Evolutionary conservation across 169 alveolate species (phyloP).

Genomic region (Babesia sp.): DNA sequence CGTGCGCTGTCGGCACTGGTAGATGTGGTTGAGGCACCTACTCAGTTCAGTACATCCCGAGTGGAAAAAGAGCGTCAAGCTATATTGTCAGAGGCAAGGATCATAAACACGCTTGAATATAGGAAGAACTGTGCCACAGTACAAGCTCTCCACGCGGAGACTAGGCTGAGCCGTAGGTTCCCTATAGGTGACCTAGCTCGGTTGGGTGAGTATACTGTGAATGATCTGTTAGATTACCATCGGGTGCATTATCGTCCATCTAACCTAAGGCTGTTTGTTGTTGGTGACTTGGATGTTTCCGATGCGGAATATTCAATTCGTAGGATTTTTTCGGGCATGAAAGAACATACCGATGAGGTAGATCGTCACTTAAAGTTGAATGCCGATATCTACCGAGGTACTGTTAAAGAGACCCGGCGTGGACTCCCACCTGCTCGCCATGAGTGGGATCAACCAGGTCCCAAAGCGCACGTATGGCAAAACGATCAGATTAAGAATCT

Average conservation of each 20-base stretch:
- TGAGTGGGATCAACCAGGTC: slow-evolving; percentile 47
- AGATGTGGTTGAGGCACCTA: slow-evolving; percentile 70
- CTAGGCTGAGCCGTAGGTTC: slow-evolving; percentile 68
- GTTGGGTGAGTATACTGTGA: slow-evolving; percentile 55
- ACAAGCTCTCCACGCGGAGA: slow-evolving; percentile 78
- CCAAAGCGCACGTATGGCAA: slow-evolving; percentile 46
- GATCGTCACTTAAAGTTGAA: neutral
- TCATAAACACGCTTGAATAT: slow-evolving; percentile 80
- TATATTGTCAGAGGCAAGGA: slow-evolving; percentile 81
- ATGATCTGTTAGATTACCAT: slow-evolving; percentile 64
- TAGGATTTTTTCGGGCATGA: slow-evolving; percentile 19
- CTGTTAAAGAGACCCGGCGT: slow-evolving; percentile 57
- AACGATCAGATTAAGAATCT: slow-evolving; percentile 33
- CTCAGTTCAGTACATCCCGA: slow-evolving; percentile 79
- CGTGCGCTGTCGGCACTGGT: slow-evolving; percentile 38
- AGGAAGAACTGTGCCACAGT: slow-evolving; percentile 81
- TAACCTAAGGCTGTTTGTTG: slow-evolving; percentile 56
- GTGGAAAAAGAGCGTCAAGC: slow-evolving; percentile 82
- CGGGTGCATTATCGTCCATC: slow-evolving; percentile 66
- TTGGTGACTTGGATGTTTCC: slow-evolving; percentile 44
- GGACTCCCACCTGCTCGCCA: slow-evolving; percentile 63
- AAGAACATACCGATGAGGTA: slow-evolving; percentile 29
- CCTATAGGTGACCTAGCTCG: slow-evolving; percentile 76
- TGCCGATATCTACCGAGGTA: slow-evolving; percentile 33
- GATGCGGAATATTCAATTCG: slow-evolving; percentile 6